These are phyloP conservation scores for Fistulifera pelliculosa DNA, from an alignment of 108 stramenopile genomes.

Conservation along the genomic window DNA sequence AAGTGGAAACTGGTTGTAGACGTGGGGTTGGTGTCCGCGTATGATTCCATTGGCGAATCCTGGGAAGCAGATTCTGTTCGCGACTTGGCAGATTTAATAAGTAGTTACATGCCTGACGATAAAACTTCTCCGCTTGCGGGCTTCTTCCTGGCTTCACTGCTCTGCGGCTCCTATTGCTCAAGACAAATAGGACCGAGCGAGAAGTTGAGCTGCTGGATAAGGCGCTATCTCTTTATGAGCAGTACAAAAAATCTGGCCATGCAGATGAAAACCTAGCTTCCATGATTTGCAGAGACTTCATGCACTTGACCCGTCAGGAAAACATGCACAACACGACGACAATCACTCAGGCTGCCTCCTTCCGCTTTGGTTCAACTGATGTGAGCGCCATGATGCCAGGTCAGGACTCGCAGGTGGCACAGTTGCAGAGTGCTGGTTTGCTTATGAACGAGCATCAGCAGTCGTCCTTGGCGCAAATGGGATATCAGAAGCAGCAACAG, in stretches of 20 bases:
- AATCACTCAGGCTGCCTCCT: too few relatives aligned
- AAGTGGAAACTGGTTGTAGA: conserved; percentile 88
- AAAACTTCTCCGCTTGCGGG: conserved; percentile 32
- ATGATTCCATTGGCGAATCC: not conserved
- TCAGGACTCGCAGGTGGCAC: too few relatives aligned
- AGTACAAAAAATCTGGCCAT: conserved; percentile 37
- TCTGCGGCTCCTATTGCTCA: conserved; percentile 47
- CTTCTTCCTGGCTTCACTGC: conserved; percentile 52
- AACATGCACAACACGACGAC: too few relatives aligned
- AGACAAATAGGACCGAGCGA: conserved; percentile 27
- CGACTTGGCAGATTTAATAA: conserved; percentile 1
- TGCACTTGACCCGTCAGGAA: conserved; percentile 21
- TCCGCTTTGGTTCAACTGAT: too few relatives aligned
- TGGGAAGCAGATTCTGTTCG: not conserved
- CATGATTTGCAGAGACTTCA: conserved; percentile 63
- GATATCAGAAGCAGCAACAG: too few relatives aligned
- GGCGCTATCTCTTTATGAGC: conserved; percentile 42
- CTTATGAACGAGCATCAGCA: too few relatives aligned
- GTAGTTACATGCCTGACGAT: conserved; percentile 39
- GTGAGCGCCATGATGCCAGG: too few relatives aligned
- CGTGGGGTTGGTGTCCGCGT: conserved; percentile 28
- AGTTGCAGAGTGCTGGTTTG: too few relatives aligned
- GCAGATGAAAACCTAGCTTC: conserved; percentile 36
- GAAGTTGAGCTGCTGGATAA: conserved; percentile 43
- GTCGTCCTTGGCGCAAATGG: too few relatives aligned